Evolutionary conservation across 768 basidiomycete species (phyloP).

Genomic region (Lactarius vividus): DNA sequence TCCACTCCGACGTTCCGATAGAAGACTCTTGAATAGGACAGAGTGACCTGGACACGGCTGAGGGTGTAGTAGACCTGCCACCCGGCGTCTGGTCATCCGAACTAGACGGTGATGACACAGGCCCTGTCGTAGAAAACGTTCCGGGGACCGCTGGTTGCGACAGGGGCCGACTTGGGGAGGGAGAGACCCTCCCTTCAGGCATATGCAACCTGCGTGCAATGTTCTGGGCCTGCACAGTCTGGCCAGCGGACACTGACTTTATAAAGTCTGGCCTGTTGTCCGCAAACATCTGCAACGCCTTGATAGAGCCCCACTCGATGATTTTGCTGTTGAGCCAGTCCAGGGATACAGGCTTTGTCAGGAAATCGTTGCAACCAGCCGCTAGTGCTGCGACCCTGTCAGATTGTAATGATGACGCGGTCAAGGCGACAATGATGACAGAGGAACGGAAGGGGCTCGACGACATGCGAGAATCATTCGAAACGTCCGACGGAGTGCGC

Average conservation of each 20-base stretch:
- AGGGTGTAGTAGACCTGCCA: constrained; percentile 7
- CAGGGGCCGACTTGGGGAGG: constrained; percentile 40
- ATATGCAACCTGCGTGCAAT: constrained; percentile 49
- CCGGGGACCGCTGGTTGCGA: constrained; percentile 32
- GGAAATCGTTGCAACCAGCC: constrained; percentile 97
- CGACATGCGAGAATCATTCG: constrained; percentile 45
- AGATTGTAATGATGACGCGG: constrained; percentile 90
- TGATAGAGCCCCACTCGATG: constrained; percentile 99
- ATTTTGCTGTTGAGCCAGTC: constrained; percentile 98
- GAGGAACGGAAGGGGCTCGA: constrained; percentile 81
- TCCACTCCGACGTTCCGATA: constrained; percentile 2
- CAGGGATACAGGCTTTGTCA: constrained; percentile 95
- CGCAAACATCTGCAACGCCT: constrained; percentile 90
- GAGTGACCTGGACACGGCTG: constrained; percentile 14
- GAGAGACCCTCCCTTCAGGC: constrained; percentile 45
- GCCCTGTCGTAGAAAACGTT: constrained; percentile 5
- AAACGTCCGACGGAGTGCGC: constrained; percentile 55
- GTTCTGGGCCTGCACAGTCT: constrained; percentile 46
- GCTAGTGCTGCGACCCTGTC: constrained; percentile 97
- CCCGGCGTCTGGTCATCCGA: constrained; percentile 3
- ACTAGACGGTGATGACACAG: background rate
- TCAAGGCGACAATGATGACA: constrained; percentile 99
- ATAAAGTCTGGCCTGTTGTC: constrained; percentile 66
- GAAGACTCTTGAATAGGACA: constrained; percentile 9
- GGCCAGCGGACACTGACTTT: constrained; percentile 45